Base-by-base conservation (phyloP, 768 basidiomycete species). In the Mrakia hoshinonis region DNA sequence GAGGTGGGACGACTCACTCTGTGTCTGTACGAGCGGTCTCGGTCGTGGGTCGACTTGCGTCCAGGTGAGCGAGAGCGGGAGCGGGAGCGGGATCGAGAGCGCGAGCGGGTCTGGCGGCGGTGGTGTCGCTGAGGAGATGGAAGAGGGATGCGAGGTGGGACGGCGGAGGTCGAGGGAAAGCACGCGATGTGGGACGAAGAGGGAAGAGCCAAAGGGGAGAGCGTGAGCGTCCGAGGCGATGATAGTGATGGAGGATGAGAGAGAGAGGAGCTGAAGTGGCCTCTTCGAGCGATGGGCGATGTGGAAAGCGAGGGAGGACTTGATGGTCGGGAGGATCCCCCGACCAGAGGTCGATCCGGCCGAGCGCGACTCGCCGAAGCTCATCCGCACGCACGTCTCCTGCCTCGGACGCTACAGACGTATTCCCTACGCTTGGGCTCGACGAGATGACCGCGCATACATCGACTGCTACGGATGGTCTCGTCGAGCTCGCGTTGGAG, bases 11-110 rank as follows among this genome's bases (percentile, higher is more conserved):
- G n/a, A 47, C 68, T 26, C 58, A 69, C 68, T 47, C 47, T 6
- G 46, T 69, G 47, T 46, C 68, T 46, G 46, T 69, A 46, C n/a
- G n/a, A 38, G 36, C 13, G 31, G 68, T 6, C n/a, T n/a, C n/a
- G n/a, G n/a, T n/a, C n/a, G n/a, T n/a, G n/a, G 11, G 29, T 15
- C 1, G 49, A 1, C 24, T n/a, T 24, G 38, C 58, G 7, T 29
- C 64, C 47, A 31, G 64, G 46, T 9, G 68, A 60, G 43, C 54
- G 68, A 24, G 68, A 69, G 29, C 68, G 55, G 22, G 68, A 69
- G 60, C 60, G 60, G 36, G 60, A 61, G 34, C 60, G n/a, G n/a
- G n/a, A n/a, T n/a, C 46, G 38, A 34, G 68, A 48, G 18, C 55
- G 54, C 22, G 46, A 61, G 58, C 38, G 68, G 4, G 62, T 64